These are phyloP conservation scores for Artemisia annua DNA, from an alignment of 129 eudicot genomes.

Conservation along the genomic window DNA sequence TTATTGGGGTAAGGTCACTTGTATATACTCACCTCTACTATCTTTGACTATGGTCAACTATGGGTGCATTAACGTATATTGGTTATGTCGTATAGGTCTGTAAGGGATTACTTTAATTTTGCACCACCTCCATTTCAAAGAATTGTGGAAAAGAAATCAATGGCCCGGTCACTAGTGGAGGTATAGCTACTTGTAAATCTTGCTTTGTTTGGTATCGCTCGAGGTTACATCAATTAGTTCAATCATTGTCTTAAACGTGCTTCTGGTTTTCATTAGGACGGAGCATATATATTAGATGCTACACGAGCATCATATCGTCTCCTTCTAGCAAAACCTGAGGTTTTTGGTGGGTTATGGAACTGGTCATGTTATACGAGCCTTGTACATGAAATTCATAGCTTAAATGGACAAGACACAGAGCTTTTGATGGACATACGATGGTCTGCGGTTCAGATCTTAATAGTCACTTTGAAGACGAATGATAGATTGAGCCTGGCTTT, in stretches of 20 bases:
- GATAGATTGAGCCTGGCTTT: slow-evolving; percentile 37
- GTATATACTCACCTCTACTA: not conserved
- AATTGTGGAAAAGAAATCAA: slow-evolving; percentile 30
- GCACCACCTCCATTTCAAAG: slow-evolving; percentile 86
- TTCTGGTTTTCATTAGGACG: slow-evolving; percentile 46
- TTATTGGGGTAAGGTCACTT: slow-evolving; percentile 55
- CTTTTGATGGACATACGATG: slow-evolving; percentile 60
- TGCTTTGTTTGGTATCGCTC: not conserved
- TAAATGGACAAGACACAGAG: slow-evolving; percentile 25
- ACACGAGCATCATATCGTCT: slow-evolving; percentile 68
- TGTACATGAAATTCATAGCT: slow-evolving; percentile 34
- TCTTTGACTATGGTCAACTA: not conserved
- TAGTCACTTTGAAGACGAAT: slow-evolving; percentile 50
- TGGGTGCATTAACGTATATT: too few relatives aligned
- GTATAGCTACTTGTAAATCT: slow-evolving; percentile 32
- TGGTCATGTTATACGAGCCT: slow-evolving; percentile 78
- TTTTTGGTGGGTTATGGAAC: slow-evolving; percentile 69
- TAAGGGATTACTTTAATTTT: slow-evolving; percentile 57
- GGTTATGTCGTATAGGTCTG: slow-evolving; percentile 53
- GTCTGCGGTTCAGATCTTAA: slow-evolving; percentile 59
- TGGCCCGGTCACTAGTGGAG: slow-evolving; percentile 34
- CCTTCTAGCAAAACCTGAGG: slow-evolving; percentile 59
- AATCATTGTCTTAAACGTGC: not conserved
- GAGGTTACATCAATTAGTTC: not conserved
- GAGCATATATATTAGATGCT: slow-evolving; percentile 42